Evolutionary conservation across 2,329 filamentous ascomycete genomes (phyloP), one percentile per base, ranked within the genome.

Genomic region (Mariannaea sp.): DNA sequence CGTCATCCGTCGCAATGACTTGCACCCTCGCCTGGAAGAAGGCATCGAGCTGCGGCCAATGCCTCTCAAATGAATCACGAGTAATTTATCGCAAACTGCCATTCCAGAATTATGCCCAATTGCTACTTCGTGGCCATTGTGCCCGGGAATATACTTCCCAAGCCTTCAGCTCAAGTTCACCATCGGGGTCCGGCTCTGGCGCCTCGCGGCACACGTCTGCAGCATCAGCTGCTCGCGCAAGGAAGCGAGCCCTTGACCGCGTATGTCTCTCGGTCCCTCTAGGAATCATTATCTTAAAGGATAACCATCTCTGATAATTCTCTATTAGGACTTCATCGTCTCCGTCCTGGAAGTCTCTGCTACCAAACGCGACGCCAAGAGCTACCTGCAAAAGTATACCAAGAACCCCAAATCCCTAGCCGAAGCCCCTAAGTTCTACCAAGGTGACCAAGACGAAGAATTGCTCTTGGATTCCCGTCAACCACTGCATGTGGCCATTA

Each of bases 311-410:
- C 59, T 61, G 41, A 65, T 50, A 32, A 39, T 17, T 6, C 7
- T 17, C 29, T 7, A 24, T 10, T 60, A 92, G 87, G 90, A 96
- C 68, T 88, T 96, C 65, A 87, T 96, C 64, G 80, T 95, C 26
- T 92, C 91, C 13, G 83, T 97, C 3, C 79, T 99, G 26, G 90
- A 90, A 66, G 91, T 92, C 14, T 91, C 92, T 9, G 89, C 92
- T 5, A 97, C 93, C 0, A 96, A 92, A 73, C 86, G 94, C 65
- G 94, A 99, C 75, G 92, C 92, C 41, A 92, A 89, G 72, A 86
- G 90, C 30, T 99, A 97, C 68, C 80, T 99, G 13, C 88, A 94
- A 63, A 92, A 91, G 56, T 96, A 97, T 70, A 86, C 63, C 64
- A 70, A 70, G 42, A 61, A 65, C 5, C 56, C 60, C 36, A 62